Conservation (phyloP, 176 grass and related monocot species). For the Olyra latifolia region DNA sequence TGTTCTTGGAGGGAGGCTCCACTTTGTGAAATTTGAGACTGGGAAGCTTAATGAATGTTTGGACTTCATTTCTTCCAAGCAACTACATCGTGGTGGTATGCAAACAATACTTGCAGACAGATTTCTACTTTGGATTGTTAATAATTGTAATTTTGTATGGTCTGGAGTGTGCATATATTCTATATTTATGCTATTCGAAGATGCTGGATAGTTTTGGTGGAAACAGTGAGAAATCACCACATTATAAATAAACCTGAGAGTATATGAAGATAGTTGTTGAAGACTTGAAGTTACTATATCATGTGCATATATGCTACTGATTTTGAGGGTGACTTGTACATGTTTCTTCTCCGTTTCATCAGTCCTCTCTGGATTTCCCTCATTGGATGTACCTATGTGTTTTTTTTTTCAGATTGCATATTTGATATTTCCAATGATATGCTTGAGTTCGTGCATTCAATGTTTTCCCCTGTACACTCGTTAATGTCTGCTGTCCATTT, state of each 20-base stretch:
- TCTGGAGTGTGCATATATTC: not conserved
- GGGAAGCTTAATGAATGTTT: slow-evolving; percentile 87
- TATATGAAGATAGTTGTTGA: not conserved
- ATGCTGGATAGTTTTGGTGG: not conserved
- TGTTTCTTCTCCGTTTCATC: not conserved
- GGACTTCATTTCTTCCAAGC: slow-evolving; percentile 97
- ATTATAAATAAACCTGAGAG: not conserved
- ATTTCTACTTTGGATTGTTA: not conserved
- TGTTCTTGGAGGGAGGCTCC: slow-evolving; percentile 92
- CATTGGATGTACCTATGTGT: not conserved
- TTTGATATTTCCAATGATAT: slow-evolving; percentile 4
- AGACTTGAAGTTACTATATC: not conserved
- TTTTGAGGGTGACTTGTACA: not conserved
- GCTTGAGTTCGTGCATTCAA: not conserved
- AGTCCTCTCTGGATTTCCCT: not conserved
- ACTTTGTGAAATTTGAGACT: slow-evolving; percentile 98
- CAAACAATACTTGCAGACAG: slow-evolving; percentile 1
- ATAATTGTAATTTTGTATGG: not conserved
- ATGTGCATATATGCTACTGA: not conserved
- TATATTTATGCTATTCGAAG: not conserved
- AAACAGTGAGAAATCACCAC: not conserved
- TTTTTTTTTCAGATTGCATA: slow-evolving; percentile 1
- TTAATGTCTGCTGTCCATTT: not conserved
- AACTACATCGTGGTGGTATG: slow-evolving; percentile 93
- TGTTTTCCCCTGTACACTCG: not conserved